Percentiles rank a stretch among this genome's conserved stretches.
Conservation (phyloP, 208 protist species). For the Trypanosoma melophagium region DNA sequence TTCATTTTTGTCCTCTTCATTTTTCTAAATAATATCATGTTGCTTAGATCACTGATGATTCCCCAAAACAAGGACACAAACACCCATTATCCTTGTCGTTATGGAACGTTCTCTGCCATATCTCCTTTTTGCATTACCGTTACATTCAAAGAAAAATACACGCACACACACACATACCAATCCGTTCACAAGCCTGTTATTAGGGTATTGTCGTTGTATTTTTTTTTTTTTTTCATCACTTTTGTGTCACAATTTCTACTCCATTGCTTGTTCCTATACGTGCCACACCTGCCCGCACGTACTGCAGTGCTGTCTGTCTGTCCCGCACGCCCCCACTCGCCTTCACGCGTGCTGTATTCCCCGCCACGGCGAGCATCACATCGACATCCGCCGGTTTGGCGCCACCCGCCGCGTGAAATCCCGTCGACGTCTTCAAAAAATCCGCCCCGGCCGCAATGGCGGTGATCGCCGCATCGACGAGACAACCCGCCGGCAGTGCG, state of each 20-base stretch:
- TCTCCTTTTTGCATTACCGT: too few relatives aligned
- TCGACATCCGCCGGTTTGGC: constrained; percentile 85
- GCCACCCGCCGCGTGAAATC: constrained; percentile 84
- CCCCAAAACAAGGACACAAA: too few relatives aligned
- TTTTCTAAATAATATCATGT: too few relatives aligned
- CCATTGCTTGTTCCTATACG: constrained; percentile 93
- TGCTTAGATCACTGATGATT: too few relatives aligned
- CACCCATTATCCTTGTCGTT: too few relatives aligned
- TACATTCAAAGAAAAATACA: too few relatives aligned
- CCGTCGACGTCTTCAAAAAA: constrained; percentile 97
- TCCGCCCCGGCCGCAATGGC: constrained; percentile 76
- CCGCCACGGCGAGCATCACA: constrained; percentile 91
- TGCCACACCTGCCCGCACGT: constrained; percentile 75
- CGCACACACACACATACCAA: too few relatives aligned
- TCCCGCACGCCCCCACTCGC: constrained; percentile 91
- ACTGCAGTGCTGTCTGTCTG: constrained; percentile 62
- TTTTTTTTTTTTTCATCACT: neutral
- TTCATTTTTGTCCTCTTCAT: too few relatives aligned
- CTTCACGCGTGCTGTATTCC: constrained; percentile 81
- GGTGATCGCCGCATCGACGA: constrained; percentile 90
- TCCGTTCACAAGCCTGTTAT: neutral
- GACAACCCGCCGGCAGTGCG: constrained; percentile 83
- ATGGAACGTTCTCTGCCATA: too few relatives aligned
- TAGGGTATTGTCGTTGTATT: neutral
- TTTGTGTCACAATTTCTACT: constrained; percentile 59